Conservation (phyloP, 2,329 filamentous ascomycete species). For the Fusarium illudens region DNA sequence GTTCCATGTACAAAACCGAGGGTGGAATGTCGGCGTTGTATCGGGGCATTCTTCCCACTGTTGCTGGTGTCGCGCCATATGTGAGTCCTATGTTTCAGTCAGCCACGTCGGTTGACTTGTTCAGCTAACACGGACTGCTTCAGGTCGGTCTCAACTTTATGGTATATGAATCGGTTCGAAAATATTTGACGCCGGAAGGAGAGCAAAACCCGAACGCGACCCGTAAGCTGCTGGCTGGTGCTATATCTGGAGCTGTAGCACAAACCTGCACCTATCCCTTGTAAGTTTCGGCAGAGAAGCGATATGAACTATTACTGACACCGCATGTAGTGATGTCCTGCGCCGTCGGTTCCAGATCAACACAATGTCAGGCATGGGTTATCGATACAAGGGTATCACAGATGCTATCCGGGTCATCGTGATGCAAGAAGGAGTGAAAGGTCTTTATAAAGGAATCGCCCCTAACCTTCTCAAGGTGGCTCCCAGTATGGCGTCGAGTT, state of each 20-base stretch:
- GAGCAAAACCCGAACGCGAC: constrained; percentile 81
- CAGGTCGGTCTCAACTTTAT: constrained; percentile 97
- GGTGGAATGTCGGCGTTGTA: constrained; percentile 89
- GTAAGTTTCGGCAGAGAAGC: constrained; percentile 59
- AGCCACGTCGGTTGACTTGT: neutral
- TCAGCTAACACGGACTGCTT: constrained; percentile 5
- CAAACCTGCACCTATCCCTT: constrained; percentile 99
- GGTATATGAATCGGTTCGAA: constrained; percentile 91
- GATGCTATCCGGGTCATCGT: constrained; percentile 87
- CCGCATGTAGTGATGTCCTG: constrained; percentile 76
- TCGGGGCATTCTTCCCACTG: constrained; percentile 90
- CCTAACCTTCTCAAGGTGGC: constrained; percentile 97
- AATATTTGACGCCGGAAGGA: constrained; percentile 85
- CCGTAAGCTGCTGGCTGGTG: constrained; percentile 88
- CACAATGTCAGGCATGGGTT: constrained; percentile 98
- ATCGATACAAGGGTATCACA: constrained; percentile 87
- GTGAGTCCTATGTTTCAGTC: constrained; percentile 55
- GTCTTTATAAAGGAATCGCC: constrained; percentile 94
- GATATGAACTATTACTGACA: constrained; percentile 36
- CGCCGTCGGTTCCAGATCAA: constrained; percentile 97
- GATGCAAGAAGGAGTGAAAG: constrained; percentile 80
- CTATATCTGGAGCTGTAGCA: constrained; percentile 93
- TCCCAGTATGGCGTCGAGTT: constrained; percentile 97
- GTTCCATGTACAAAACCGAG: constrained; percentile 87
- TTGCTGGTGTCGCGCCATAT: constrained; percentile 95